Percentiles rank a stretch among this genome's conserved stretches.
phyloP scores from a whole-genome alignment of 176 grass and related monocot species.

The Tillandsia leiboldiana region DNA sequence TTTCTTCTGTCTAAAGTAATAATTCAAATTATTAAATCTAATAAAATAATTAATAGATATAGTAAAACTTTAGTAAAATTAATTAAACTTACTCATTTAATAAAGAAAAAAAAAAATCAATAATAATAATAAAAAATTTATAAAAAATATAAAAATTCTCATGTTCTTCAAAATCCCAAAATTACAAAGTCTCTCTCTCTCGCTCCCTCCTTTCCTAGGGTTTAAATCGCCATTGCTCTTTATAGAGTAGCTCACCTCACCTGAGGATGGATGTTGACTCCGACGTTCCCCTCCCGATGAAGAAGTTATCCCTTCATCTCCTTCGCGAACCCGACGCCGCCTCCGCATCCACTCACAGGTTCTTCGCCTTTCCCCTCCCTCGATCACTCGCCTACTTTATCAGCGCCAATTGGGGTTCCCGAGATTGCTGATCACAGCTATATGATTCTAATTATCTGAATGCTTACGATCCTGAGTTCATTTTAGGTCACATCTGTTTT shows the following conservation, averaged over 20 bases:
- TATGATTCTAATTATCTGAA: not conserved
- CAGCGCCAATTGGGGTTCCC: too few species aligned
- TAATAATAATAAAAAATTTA: too few species aligned
- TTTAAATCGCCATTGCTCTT: not conserved
- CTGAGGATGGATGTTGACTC: conserved; percentile 3
- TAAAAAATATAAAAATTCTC: too few species aligned
- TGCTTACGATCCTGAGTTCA: too few species aligned
- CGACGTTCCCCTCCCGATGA: conserved; percentile 25
- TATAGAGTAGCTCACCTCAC: too few species aligned
- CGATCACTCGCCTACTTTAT: not conserved
- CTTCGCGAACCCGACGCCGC: not conserved
- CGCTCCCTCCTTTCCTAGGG: not conserved
- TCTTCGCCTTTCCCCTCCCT: not conserved
- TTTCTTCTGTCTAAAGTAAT: too few species aligned
- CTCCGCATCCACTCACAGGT: not conserved
- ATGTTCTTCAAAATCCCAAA: not conserved
- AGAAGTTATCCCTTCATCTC: conserved; percentile 25
- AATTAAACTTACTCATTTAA: too few species aligned
- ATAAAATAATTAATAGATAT: too few species aligned
- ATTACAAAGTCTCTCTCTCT: not conserved
- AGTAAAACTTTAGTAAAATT: too few species aligned
- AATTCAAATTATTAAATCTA: too few species aligned
- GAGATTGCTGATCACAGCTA: not conserved
- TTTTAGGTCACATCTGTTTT: not conserved
- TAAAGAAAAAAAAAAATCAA: too few species aligned